Percentiles rank a stretch among this genome's conserved stretches.
phyloP scores from a whole-genome alignment of 176 grass and related monocot genomes.

The Avena insularis region DNA sequence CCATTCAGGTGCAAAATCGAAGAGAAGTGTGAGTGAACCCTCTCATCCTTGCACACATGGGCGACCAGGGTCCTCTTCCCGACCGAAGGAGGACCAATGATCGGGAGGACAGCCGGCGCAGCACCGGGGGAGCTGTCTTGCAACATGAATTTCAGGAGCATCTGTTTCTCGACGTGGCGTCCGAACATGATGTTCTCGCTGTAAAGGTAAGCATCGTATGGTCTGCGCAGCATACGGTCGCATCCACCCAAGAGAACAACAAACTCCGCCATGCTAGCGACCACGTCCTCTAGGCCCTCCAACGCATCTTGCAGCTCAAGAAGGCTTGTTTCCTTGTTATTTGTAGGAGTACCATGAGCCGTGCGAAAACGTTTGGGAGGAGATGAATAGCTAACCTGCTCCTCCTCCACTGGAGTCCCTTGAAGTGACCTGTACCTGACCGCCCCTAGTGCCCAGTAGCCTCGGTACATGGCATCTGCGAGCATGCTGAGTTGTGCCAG shows the following conservation, averaged over 20 bases:
- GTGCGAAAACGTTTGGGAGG: neutral
- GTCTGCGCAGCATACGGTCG: neutral
- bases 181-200: neutral
- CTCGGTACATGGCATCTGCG: slow-evolving; percentile 7
- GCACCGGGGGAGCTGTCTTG: neutral
- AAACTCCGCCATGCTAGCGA: neutral
- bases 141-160: neutral
- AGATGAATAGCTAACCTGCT: neutral
- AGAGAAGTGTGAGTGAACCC: neutral
- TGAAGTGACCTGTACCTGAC: neutral
- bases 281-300: neutral
- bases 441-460: neutral
- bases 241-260: slow-evolving; percentile 15
- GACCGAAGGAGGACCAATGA: neutral
- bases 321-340: neutral
- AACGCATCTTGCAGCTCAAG: neutral
- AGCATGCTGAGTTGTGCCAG: neutral
- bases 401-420: neutral
- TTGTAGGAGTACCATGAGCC: too few species aligned
- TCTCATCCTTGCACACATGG: slow-evolving; percentile 18
- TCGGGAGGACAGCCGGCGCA: neutral
- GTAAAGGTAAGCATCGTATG: neutral
- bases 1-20: neutral
- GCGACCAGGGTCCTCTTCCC: slow-evolving; percentile 11
- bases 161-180: neutral